A percentile compares a stretch with the other conserved stretches of the same genome.
phyloP scores from a whole-genome alignment of 73 alveolate genomes.

The Paramecium pentaurelia region DNA sequence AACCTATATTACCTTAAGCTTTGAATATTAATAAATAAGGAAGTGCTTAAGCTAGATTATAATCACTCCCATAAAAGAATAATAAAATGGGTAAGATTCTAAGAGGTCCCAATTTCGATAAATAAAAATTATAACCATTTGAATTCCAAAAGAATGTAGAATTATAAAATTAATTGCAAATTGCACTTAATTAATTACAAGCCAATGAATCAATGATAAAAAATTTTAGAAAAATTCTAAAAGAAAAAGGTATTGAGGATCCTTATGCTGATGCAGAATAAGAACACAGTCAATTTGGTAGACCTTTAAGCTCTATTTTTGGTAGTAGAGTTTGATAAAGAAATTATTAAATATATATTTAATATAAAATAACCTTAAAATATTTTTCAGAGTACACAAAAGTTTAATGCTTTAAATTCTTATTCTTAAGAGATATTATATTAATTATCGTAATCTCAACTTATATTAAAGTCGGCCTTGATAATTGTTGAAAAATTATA shows the following conservation, averaged over 20 bases:
- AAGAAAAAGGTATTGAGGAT: slow-evolving; percentile 35
- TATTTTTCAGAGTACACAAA: not conserved
- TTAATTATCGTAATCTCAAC: too few species aligned
- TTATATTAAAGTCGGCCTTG: too few species aligned
- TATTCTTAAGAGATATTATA: too few species aligned
- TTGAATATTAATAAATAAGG: slow-evolving; percentile 2
- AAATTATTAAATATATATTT: not conserved
- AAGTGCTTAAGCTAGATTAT: not conserved
- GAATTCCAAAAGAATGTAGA: not conserved
- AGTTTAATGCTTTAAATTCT: not conserved
- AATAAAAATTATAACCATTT: slow-evolving; percentile 17
- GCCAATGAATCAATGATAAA: not conserved
- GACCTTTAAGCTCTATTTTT: not conserved
- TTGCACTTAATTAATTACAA: not conserved
- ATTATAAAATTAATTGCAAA: not conserved
- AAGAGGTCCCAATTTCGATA: slow-evolving; percentile 39
- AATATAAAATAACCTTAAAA: not conserved
- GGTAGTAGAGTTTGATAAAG: slow-evolving; percentile 40
- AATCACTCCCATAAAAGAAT: not conserved
- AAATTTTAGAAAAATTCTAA: not conserved
- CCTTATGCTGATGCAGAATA: slow-evolving; percentile 19
- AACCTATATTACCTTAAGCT: not conserved
- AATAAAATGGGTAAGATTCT: not conserved
- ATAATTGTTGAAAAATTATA: too few species aligned
- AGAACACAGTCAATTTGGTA: not conserved